Evolutionary conservation across 768 basidiomycete species (phyloP).

Genomic region (Daedaleopsis nitida): DNA sequence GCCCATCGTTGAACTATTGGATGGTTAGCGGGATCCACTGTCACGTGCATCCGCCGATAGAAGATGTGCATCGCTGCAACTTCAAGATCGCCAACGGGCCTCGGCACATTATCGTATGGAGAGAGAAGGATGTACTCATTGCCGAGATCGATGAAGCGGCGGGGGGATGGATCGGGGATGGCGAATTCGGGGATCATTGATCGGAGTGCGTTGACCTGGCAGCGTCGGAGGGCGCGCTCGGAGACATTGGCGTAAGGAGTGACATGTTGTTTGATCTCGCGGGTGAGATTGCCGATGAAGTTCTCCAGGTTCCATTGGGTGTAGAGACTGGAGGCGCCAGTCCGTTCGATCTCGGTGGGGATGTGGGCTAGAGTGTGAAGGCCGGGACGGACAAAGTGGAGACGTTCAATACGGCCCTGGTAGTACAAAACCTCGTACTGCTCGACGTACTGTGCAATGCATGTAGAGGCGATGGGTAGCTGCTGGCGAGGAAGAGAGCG

Average conservation of each 20-base stretch:
- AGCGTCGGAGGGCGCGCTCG: neutral
- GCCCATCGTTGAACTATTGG: no score
- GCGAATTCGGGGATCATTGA: no score
- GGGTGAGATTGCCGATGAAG: conserved; percentile 26
- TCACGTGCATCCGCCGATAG: no score
- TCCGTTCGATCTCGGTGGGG: conserved; percentile 21
- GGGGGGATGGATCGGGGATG: no score
- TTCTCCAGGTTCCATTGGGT: conserved; percentile 28
- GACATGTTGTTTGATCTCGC: neutral
- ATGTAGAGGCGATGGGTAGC: conserved; percentile 24
- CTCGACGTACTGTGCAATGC: conserved; percentile 28
- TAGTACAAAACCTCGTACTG: conserved; percentile 42
- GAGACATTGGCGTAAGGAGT: neutral
- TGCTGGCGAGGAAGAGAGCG: conserved; percentile 9
- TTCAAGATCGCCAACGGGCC: no score
- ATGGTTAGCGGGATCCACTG: no score
- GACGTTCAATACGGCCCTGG: conserved; percentile 21
- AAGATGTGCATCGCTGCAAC: no score
- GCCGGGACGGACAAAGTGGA: conserved; percentile 38
- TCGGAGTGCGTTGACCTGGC: no score
- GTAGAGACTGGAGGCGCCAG: conserved; percentile 15
- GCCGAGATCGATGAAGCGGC: no score
- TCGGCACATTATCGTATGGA: no score
- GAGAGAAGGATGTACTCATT: no score
- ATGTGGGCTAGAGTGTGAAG: conserved; percentile 36